Base-by-base conservation (phyloP, 768 basidiomycete genomes). In the Mycena amicta region DNA sequence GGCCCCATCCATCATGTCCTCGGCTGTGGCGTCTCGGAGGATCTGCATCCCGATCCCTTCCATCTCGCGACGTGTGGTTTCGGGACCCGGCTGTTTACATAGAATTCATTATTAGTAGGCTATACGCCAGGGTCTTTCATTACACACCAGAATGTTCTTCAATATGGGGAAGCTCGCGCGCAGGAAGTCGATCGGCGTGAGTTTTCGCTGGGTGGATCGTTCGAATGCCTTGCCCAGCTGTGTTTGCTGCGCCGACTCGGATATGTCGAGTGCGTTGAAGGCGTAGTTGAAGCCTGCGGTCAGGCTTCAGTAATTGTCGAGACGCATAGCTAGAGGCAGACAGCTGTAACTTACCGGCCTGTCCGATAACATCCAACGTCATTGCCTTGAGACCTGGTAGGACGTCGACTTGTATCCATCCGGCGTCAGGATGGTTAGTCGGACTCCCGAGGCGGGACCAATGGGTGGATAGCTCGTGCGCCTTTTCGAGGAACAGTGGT, bases 361-460 rank as follows among this genome's bases (percentile, higher is more conserved):
- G 54, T 2, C 62, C 62, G 29, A 63, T 63, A 20, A 56, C 37
- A 29, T 86, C 86, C 8, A 86, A 72, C 4, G 84, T 85, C 5
- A 80, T 75, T 29, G 77, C 77, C 8, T 75, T 76, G 3, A 85
- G 70, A 75, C 78, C 84, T 1, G 68, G 58, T 49, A 80, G 65
- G 8, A 82, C 77, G 39, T 88, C 83, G 41, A 83, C 63, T 4
- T 68, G 57, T 1, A 27, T 58, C 6, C 13, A 30, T 28, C 13
- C 59, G 16, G 16, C 18, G 4, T 20, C 5, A n/a, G n/a, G n/a
- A n/a, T n/a, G n/a, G 27, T 33, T 39, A 3, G 25, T 5, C 1
- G 28, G 30, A n/a, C n/a, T n/a, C n/a, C n/a, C n/a, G n/a, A n/a
- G n/a, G n/a, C n/a, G n/a, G 6, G 54, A 37, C 62, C 62, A 63